phyloP scores from a whole-genome alignment of 441 rosid genomes.

The Rhodomyrtus psidioides region DNA sequence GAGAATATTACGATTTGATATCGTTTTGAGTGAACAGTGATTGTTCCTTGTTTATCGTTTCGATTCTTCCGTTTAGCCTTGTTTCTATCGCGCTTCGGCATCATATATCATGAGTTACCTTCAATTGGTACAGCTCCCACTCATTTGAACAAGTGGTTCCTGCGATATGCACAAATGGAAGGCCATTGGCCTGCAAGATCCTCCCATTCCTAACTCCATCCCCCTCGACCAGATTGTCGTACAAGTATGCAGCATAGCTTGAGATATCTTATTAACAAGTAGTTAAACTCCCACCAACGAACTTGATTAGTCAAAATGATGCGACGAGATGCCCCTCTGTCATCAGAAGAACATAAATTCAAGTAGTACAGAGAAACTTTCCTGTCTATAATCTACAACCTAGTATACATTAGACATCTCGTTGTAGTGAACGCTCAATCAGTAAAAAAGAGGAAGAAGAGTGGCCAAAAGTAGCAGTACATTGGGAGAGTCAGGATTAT shows the following conservation, averaged over 20 bases:
- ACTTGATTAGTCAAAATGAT: no score
- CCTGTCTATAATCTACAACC: background rate
- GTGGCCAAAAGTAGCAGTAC: background rate
- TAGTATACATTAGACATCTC: background rate
- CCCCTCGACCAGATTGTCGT: background rate
- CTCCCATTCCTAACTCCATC: background rate
- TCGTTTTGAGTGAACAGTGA: no score
- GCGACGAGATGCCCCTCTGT: background rate
- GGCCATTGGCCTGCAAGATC: slow-evolving; percentile 55
- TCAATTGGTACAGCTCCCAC: slow-evolving; percentile 30
- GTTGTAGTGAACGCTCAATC: background rate
- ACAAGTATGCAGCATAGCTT: background rate
- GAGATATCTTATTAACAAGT: background rate
- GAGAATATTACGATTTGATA: no score
- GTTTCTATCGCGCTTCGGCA: no score
- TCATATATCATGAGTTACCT: background rate
- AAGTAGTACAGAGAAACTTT: background rate
- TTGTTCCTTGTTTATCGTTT: no score
- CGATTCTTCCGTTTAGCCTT: no score
- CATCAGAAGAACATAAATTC: background rate
- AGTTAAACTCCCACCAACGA: no score
- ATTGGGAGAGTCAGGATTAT: background rate
- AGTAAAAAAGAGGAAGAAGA: background rate
- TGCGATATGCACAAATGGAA: slow-evolving; percentile 55
- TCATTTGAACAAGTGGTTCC: slow-evolving; percentile 25